Evolutionary conservation across 139 green algal genomes (phyloP).

Genomic region (Chlamydomonas schloesseri): DNA sequence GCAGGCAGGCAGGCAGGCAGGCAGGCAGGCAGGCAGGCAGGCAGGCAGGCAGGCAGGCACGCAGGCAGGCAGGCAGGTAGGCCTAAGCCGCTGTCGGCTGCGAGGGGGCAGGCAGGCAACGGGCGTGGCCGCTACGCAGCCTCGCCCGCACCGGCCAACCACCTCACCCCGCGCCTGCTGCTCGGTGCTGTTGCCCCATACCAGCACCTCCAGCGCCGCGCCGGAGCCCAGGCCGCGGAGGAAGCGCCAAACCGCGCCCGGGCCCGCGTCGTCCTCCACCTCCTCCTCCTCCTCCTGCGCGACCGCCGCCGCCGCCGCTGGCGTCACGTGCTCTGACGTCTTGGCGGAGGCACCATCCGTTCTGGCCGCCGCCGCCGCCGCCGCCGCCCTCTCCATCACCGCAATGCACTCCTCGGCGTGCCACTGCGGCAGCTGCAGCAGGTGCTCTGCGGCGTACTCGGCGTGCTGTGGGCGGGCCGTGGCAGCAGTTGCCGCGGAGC

Average conservation of each 20-base stretch:
- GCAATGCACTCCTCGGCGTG: slow-evolving; percentile 51
- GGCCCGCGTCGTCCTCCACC: not conserved
- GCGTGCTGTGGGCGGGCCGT: slow-evolving; percentile 29
- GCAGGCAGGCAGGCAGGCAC: too few species aligned
- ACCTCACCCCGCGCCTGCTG: slow-evolving; percentile 27
- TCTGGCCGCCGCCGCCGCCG: not conserved
- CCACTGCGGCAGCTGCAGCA: slow-evolving; percentile 62
- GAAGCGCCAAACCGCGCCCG: not conserved
- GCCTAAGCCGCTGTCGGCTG: too few species aligned
- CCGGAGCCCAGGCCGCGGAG: slow-evolving; percentile 25
- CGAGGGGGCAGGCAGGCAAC: too few species aligned
- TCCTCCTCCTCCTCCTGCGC: not conserved
- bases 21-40: too few species aligned
- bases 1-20: too few species aligned
- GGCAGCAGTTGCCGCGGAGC: too few species aligned
- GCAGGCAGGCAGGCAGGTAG: too few species aligned
- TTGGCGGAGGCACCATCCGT: too few species aligned
- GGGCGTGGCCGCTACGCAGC: too few species aligned
- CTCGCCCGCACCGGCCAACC: too few species aligned
- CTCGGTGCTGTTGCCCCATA: slow-evolving; percentile 55
- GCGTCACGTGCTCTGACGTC: not conserved
- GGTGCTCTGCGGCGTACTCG: slow-evolving; percentile 61
- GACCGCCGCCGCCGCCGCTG: not conserved
- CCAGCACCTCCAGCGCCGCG: slow-evolving; percentile 48
- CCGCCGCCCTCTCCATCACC: slow-evolving; percentile 11